A percentile compares a stretch with the other conserved stretches of the same genome.
phyloP scores from a whole-genome alignment of 2,329 filamentous ascomycete genomes.

The Ophiocordyceps polyrhachis-furcata region DNA sequence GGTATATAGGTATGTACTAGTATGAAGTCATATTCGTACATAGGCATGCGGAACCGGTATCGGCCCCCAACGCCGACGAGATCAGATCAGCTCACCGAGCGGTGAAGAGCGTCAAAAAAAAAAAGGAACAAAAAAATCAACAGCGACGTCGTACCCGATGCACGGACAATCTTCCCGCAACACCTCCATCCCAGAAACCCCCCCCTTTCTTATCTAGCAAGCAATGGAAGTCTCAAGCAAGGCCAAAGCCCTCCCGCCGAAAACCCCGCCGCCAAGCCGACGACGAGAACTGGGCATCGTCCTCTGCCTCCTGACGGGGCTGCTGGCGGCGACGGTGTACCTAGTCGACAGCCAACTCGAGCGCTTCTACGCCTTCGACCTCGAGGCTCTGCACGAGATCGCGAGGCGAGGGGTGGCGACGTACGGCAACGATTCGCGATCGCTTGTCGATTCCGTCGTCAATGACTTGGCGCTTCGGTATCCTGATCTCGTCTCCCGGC shows the following conservation, averaged over 20 bases:
- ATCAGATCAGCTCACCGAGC: neutral
- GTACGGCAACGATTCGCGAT: slow-evolving; percentile 58
- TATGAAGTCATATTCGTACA: neutral
- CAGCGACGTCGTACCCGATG: too few relatives aligned
- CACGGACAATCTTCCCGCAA: too few relatives aligned
- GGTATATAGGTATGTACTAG: too few relatives aligned
- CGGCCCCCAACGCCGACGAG: neutral
- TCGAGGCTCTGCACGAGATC: slow-evolving; percentile 48
- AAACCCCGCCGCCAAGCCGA: neutral
- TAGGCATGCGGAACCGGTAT: neutral
- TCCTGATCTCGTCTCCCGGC: slow-evolving; percentile 40
- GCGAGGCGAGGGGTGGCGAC: slow-evolving; percentile 43
- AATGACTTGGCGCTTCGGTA: slow-evolving; percentile 38
- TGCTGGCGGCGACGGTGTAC: slow-evolving; percentile 34
- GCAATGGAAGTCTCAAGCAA: too few relatives aligned
- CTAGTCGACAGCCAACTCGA: slow-evolving; percentile 39
- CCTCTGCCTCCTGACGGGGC: slow-evolving; percentile 32
- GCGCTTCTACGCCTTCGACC: slow-evolving; percentile 59
- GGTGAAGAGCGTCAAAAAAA: neutral
- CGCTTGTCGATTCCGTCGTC: slow-evolving; percentile 52
- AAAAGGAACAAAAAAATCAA: neutral
- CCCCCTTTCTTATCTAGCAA: too few relatives aligned
- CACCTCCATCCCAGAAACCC: too few relatives aligned
- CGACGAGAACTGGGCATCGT: slow-evolving; percentile 10
- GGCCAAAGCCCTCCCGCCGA: neutral